Conservation (phyloP, 1,284 basidiomycete genomes). For the Leccinum pachyderme region DNA sequence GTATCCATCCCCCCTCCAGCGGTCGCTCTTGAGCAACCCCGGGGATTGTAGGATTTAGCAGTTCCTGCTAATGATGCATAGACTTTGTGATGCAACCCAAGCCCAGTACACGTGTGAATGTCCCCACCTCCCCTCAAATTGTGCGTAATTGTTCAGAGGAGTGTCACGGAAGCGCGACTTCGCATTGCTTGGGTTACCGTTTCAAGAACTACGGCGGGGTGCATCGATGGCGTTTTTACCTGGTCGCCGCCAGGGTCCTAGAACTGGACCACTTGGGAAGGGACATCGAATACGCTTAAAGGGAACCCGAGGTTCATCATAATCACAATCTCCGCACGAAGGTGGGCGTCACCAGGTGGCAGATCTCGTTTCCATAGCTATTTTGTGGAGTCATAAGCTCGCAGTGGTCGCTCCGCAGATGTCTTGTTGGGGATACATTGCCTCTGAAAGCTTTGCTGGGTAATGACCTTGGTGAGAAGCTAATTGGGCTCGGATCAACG, state of each 20-base stretch:
- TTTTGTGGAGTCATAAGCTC: neutral
- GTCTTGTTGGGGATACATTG: neutral
- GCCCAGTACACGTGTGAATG: neutral
- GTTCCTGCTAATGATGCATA: slow-evolving; percentile 4
- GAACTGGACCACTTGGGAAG: neutral
- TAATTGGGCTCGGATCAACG: neutral
- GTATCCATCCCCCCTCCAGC: slow-evolving; percentile 14
- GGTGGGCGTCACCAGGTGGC: neutral
- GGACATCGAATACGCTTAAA: neutral
- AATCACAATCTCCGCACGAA: neutral
- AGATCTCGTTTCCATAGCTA: neutral
- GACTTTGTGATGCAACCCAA: neutral
- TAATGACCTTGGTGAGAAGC: neutral
- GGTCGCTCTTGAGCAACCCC: slow-evolving; percentile 15
- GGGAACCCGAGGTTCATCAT: neutral
- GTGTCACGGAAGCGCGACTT: neutral
- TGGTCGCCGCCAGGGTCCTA: neutral
- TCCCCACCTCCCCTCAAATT: neutral
- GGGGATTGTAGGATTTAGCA: slow-evolving; percentile 4
- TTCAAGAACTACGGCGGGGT: neutral
- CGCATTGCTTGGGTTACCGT: neutral
- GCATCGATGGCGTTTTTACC: neutral
- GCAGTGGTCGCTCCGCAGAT: neutral
- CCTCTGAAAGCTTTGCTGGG: neutral
- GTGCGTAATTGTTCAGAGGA: neutral